A percentile compares a stretch with the other conserved stretches of the same genome.
Conservation (phyloP, 306 rosid genomes). For the Cicer chorassanicum region DNA sequence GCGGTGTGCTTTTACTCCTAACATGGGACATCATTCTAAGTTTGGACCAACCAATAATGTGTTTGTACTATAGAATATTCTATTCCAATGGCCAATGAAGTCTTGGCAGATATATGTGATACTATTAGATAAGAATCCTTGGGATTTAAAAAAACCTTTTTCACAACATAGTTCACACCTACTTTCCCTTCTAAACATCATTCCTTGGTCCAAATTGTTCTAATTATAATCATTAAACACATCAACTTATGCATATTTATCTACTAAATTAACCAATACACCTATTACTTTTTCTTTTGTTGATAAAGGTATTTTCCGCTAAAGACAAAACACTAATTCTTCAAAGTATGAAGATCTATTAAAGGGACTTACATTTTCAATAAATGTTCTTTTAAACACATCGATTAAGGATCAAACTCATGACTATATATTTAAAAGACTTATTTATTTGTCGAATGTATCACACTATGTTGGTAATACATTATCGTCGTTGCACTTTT, state of each 20-base stretch:
- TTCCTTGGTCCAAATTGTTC: slow-evolving; percentile 34
- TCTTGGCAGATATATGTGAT: slow-evolving; percentile 40
- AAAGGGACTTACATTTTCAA: no score
- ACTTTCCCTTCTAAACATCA: slow-evolving; percentile 39
- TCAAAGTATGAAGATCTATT: no score
- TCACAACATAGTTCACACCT: slow-evolving; percentile 23
- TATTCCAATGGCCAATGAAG: slow-evolving; percentile 43
- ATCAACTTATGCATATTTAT: slow-evolving; percentile 36
- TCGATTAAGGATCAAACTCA: no score
- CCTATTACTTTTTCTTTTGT: no score
- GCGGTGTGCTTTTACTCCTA: slow-evolving; percentile 13
- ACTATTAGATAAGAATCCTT: slow-evolving; percentile 38
- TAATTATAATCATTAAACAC: slow-evolving; percentile 31
- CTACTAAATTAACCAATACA: not conserved
- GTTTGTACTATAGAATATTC: slow-evolving; percentile 52
- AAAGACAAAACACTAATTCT: no score
- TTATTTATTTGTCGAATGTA: no score
- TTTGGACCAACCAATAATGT: slow-evolving; percentile 37
- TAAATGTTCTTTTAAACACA: no score
- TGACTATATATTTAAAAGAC: no score
- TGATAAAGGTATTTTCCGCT: no score
- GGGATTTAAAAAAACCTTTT: slow-evolving; percentile 38
- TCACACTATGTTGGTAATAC: no score
- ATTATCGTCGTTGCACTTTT: no score
- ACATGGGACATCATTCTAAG: slow-evolving; percentile 44